Evolutionary conservation across 1,284 basidiomycete genomes (phyloP), one percentile per base, ranked within the genome.

Genomic region (Amylostereum chailletii): DNA sequence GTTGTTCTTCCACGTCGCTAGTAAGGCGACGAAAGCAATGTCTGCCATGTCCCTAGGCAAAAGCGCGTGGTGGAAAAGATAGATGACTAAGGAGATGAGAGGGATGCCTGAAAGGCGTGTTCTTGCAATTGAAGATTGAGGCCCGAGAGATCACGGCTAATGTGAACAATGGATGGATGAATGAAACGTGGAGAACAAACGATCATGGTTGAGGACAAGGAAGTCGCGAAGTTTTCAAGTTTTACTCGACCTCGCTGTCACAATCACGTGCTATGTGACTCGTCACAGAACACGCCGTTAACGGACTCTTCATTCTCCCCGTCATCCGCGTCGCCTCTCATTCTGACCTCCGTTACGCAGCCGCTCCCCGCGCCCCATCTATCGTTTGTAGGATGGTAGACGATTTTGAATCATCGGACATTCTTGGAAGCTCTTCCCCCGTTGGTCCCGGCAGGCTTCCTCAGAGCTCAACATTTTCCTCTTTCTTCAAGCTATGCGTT

Each of bases 21-120:
- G 81, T 81, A 76, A 65, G 79, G 80, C 74, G 74, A 83, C 82
- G 81, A 84, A 74, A 76, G 82, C 81, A 81, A 56, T 54, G 60
- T 59, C 53, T 61, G 77, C 82, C 70, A 62, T 84, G 81, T 81
- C 67, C 75, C 82, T 75, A 82, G 81, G 82, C 81, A 73, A 67
- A 64, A 68, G 77, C 66, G 66, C 67, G 79, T 83, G 81, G 81
- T 57, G 45, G 43, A 33, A 46, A 50, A 11, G 4, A 30, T 31
- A 31, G 27, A 27, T 43, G n/a, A 38, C 39, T 4, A 47, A 46
- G n/a, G 11, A 38, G 40, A 42, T 9, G 40, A 42, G 40, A 42
- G 40, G 19, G 19, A 19, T 19, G 19, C 19, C 19, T 19, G 19
- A 42, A 42, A 43, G 36, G 36, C n/a, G 36, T 7, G 7, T 7